These are phyloP conservation scores for Brassica juncea DNA, from an alignment of 345 rosid species.

Conservation along the genomic window DNA sequence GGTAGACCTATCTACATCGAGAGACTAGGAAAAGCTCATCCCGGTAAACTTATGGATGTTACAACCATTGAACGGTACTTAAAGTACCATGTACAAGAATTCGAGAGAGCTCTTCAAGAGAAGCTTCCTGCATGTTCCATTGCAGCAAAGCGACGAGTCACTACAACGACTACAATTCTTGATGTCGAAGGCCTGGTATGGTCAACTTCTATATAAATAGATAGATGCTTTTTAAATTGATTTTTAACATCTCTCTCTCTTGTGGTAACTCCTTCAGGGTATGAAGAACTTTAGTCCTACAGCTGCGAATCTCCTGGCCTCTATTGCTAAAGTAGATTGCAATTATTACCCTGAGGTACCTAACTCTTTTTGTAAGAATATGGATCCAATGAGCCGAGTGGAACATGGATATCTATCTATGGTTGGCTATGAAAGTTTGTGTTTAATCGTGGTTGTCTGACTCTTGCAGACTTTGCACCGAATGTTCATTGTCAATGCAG, in stretches of 20 bases:
- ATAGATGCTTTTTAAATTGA: background rate
- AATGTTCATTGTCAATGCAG: conserved; percentile 96
- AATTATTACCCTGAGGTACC: conserved; percentile 90
- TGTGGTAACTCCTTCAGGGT: conserved; percentile 52
- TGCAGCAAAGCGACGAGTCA: conserved; percentile 71
- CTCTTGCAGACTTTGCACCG: conserved; percentile 77
- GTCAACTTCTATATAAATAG: background rate
- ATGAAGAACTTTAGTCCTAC: conserved; percentile 80
- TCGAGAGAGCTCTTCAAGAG: conserved; percentile 80
- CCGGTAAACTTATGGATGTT: conserved; percentile 78
- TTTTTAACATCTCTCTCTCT: background rate
- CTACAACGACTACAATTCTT: conserved; percentile 82
- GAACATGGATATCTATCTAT: conserved; percentile 16
- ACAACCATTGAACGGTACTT: conserved; percentile 79
- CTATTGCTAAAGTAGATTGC: conserved; percentile 78
- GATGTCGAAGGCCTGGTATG: conserved; percentile 90
- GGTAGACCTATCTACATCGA: conserved; percentile 93
- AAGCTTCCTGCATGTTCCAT: conserved; percentile 91
- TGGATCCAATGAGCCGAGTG: conserved; percentile 15
- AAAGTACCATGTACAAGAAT: conserved; percentile 93
- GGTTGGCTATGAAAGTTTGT: conserved; percentile 38
- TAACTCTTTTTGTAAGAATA: background rate
- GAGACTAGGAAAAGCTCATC: conserved; percentile 90
- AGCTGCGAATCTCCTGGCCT: conserved; percentile 76
- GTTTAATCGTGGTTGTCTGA: conserved; percentile 36